Evolutionary conservation across 192 early-diverging fungal species (phyloP).

Genomic region (Pecoramyces ruminantium): DNA sequence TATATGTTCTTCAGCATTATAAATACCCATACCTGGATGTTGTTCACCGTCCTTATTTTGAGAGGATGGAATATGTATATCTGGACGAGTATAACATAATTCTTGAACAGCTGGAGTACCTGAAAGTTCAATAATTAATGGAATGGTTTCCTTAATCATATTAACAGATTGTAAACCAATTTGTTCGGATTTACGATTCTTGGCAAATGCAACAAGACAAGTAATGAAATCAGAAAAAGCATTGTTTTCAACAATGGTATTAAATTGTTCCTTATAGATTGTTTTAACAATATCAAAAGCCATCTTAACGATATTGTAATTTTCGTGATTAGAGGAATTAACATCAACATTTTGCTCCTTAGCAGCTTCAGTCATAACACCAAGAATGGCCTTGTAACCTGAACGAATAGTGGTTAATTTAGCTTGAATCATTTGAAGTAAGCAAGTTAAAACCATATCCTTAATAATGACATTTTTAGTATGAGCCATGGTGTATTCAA

Average conservation of each 20-base stretch:
- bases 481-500: constrained; percentile 61
- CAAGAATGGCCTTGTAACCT: constrained; percentile 60
- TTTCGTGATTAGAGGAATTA: constrained; percentile 14
- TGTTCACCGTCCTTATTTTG: not conserved
- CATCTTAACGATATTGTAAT: constrained; percentile 46
- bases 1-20: not conserved
- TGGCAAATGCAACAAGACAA: constrained; percentile 42
- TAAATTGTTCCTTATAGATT: constrained; percentile 41
- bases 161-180: not conserved
- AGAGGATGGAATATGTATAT: constrained; percentile 40
- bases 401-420: constrained; percentile 58
- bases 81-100: constrained; percentile 32
- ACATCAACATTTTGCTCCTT: constrained; percentile 29
- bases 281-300: constrained; percentile 53
- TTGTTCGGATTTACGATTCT: constrained; percentile 20
- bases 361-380: constrained; percentile 42
- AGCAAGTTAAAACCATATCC: constrained; percentile 62
- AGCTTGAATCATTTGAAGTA: constrained; percentile 56
- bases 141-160: not conserved
- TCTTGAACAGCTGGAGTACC: constrained; percentile 23
- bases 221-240: constrained; percentile 34
- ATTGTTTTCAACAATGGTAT: constrained; percentile 30
- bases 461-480: constrained; percentile 55
- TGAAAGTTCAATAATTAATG: constrained; percentile 43
- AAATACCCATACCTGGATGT: not conserved